Conservation (phyloP, 768 basidiomycete species). For the Pleurotus salmoneostramineus region DNA sequence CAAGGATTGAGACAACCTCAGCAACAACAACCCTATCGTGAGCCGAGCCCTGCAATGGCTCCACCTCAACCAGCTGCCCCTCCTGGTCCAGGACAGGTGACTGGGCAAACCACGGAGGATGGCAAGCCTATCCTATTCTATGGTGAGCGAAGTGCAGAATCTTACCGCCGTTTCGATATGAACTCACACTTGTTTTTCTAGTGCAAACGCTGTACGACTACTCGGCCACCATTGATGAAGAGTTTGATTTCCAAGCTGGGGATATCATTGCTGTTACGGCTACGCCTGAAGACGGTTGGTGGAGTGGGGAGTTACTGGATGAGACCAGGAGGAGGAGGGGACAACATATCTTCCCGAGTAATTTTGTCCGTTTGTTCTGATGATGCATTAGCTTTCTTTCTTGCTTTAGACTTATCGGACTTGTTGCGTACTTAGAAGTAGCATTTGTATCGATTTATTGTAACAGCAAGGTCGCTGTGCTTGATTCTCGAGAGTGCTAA, state of each 20-base stretch:
- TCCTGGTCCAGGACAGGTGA: conserved; percentile 29
- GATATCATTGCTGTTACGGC: conserved; percentile 95
- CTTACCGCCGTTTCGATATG: neutral
- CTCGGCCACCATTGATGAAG: conserved; percentile 78
- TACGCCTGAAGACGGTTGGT: conserved; percentile 97
- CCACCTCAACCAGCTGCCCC: conserved; percentile 49
- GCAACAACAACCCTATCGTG: conserved; percentile 33
- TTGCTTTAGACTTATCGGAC: neutral
- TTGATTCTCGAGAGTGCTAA: too few species aligned
- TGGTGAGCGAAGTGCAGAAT: conserved; percentile 44
- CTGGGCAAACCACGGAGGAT: conserved; percentile 77
- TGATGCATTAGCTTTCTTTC: neutral
- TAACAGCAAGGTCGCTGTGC: too few species aligned
- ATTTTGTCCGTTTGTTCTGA: conserved; percentile 80
- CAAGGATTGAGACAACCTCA: conserved; percentile 25
- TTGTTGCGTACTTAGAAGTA: neutral
- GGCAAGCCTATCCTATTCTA: conserved; percentile 85
- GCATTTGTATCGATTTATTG: too few species aligned
- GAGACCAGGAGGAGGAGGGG: conserved; percentile 68
- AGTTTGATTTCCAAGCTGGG: conserved; percentile 93
- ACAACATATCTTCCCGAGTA: conserved; percentile 82
- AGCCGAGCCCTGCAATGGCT: conserved; percentile 35
- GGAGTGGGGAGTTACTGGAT: conserved; percentile 87
- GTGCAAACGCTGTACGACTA: conserved; percentile 93
- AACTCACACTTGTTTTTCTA: conserved; percentile 22